Evolutionary conservation across 1,284 basidiomycete genomes (phyloP).

Genomic region (Heliocybe sulcata): DNA sequence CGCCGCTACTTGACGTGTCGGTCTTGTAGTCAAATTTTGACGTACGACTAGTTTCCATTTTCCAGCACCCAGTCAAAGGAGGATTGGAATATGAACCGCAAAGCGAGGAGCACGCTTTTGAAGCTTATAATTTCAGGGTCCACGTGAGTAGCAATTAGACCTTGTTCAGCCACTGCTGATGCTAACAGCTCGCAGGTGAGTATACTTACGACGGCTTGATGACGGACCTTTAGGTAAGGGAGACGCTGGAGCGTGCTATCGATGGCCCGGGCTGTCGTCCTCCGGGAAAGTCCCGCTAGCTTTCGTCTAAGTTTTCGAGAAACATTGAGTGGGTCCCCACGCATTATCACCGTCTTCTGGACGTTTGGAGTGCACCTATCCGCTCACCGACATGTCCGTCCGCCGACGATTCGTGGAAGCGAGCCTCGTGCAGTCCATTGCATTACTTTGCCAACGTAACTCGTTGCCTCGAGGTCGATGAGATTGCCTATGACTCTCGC

Average conservation of each 20-base stretch:
- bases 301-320: background rate
- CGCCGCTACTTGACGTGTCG: no score
- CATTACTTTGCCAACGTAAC: background rate
- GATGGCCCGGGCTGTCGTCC: background rate
- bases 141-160: background rate
- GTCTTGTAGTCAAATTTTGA: no score
- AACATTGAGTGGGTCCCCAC: background rate
- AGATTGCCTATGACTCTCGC: background rate
- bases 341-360: conserved; percentile 1
- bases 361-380: background rate
- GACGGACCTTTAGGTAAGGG: background rate
- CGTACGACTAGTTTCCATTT: no score
- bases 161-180: background rate
- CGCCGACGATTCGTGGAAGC: background rate
- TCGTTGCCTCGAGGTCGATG: background rate
- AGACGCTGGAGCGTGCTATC: background rate
- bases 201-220: background rate
- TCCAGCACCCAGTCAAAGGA: no score
- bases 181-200: background rate
- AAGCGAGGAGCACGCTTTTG: background rate
- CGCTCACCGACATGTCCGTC: background rate
- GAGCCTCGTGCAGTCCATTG: background rate
- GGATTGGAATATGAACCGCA: background rate
- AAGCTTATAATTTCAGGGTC: background rate
- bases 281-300: background rate